Conservation (phyloP, 441 rosid genomes). For the Jatropha multifida region DNA sequence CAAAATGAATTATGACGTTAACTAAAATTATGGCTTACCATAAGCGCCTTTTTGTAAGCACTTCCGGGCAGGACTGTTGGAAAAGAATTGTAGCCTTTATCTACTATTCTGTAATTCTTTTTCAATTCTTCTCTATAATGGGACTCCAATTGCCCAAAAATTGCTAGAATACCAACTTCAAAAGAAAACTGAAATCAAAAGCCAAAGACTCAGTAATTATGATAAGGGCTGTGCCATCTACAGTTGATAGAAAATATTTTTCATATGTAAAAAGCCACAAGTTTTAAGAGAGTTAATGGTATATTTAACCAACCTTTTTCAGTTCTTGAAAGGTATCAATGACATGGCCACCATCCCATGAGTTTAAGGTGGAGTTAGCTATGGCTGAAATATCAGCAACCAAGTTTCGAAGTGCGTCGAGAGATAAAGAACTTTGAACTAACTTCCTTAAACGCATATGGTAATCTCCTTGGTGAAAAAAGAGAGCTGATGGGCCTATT, state of each 20-base stretch:
- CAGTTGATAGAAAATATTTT: too few relatives aligned
- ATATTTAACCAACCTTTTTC: conserved; percentile 47
- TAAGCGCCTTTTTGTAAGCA: conserved; percentile 49
- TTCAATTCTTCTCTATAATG: conserved; percentile 49
- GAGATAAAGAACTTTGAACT: conserved; percentile 58
- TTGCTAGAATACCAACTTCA: conserved; percentile 57
- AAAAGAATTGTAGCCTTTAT: conserved; percentile 64
- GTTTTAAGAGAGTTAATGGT: too few relatives aligned
- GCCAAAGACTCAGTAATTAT: not conserved
- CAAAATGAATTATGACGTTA: too few relatives aligned
- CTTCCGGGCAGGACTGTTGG: conserved; percentile 61
- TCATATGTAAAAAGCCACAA: too few relatives aligned
- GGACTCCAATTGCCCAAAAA: conserved; percentile 55
- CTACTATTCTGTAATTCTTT: conserved; percentile 49
- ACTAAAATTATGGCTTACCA: conserved; percentile 28
- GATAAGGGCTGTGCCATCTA: too few relatives aligned
- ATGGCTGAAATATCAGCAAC: conserved; percentile 53
- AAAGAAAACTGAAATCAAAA: conserved; percentile 52
- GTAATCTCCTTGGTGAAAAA: conserved; percentile 84
- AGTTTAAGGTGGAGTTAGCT: conserved; percentile 46
- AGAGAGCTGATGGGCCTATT: conserved; percentile 79
- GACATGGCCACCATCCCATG: conserved; percentile 50
- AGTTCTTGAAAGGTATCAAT: conserved; percentile 60
- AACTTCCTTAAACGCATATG: conserved; percentile 65
- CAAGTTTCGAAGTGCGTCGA: conserved; percentile 47